These are phyloP conservation scores for Alternaria triticina DNA, from an alignment of 2,329 filamentous ascomycete species.

Conservation along the genomic window DNA sequence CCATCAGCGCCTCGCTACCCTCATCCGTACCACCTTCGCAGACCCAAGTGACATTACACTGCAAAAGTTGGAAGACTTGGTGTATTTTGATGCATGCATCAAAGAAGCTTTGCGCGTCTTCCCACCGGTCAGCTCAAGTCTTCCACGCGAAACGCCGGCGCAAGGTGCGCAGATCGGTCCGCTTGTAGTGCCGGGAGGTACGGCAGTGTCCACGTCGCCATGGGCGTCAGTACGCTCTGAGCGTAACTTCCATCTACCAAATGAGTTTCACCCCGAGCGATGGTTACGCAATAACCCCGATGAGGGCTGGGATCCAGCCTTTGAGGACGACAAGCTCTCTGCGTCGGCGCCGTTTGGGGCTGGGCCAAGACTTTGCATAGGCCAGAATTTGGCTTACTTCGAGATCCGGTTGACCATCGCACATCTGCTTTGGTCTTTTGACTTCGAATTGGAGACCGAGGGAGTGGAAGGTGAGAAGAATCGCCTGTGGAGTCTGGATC, in stretches of 20 bases:
- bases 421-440: neutral
- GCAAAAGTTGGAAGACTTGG: neutral
- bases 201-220: neutral
- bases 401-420: neutral
- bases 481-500: neutral
- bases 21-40: neutral
- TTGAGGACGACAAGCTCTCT: neutral
- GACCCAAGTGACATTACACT: neutral
- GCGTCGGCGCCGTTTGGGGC: neutral
- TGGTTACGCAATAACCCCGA: neutral
- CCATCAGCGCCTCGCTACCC: neutral
- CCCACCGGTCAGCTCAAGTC: neutral
- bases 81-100: neutral
- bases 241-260: neutral
- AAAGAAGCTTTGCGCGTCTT: neutral
- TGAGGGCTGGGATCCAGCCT: neutral
- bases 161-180: neutral
- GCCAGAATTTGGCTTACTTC: neutral
- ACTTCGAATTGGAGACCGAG: neutral
- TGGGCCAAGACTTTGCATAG: neutral
- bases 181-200: neutral
- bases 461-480: neutral
- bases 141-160: neutral
- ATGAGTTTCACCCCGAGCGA: neutral
- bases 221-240: neutral